Conservation (phyloP, 164 flowering plant species). For the grape (Vitis vinifera) region DNA sequence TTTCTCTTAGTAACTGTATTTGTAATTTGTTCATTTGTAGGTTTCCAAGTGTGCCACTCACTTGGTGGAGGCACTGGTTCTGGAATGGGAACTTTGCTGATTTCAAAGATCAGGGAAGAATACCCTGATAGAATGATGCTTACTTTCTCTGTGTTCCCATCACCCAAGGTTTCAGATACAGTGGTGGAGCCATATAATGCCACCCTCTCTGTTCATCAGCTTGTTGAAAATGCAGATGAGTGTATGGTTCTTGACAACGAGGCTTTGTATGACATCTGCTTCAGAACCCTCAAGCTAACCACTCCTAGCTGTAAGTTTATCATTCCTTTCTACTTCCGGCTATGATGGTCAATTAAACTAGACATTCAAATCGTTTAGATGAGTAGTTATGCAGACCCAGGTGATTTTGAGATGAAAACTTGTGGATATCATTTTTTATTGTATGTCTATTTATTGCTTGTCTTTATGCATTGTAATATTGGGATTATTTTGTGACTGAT, state of each 20-base stretch:
- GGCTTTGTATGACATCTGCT: slow-evolving; percentile 18
- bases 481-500: too few species aligned
- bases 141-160: slow-evolving; percentile 36
- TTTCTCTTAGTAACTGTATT: neutral
- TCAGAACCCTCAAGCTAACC: slow-evolving; percentile 18
- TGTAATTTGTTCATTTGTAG: slow-evolving; percentile 6
- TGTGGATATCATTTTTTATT: too few species aligned
- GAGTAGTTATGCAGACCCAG: too few species aligned
- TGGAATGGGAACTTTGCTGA: slow-evolving; percentile 31
- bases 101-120: slow-evolving; percentile 33
- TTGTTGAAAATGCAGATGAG: slow-evolving; percentile 27
- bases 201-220: slow-evolving; percentile 24
- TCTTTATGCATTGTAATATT: too few species aligned
- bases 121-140: slow-evolving; percentile 36
- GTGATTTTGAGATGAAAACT: too few species aligned
- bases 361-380: too few species aligned
- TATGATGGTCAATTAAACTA: neutral
- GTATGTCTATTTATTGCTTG: too few species aligned
- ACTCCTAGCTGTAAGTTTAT: slow-evolving; percentile 18
- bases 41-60: slow-evolving; percentile 34
- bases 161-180: slow-evolving; percentile 31
- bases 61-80: slow-evolving; percentile 37
- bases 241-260: slow-evolving; percentile 21
- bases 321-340: neutral
- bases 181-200: slow-evolving; percentile 30